Percentiles rank a stretch among this genome's conserved stretches.
Evolutionary conservation across 176 grass and related monocot genomes (phyloP).

Genomic region (Canna indica): DNA sequence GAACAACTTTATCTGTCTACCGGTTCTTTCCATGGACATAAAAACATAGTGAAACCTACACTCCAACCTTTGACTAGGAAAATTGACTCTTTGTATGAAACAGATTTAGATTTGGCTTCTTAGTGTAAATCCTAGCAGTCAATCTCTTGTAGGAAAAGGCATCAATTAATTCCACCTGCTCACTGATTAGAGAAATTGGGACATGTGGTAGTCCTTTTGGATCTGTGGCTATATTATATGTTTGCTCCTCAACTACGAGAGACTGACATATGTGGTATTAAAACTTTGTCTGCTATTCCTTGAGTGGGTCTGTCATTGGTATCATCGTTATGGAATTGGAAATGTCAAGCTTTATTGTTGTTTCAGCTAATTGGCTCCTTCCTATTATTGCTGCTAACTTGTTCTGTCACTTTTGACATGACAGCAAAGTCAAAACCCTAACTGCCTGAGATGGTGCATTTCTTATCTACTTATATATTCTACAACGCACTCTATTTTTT

Average conservation of each 20-base stretch:
- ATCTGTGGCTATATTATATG: background rate
- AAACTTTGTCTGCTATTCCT: background rate
- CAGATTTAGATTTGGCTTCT: background rate
- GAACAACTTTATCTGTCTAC: background rate
- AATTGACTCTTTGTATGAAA: background rate
- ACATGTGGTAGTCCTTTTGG: background rate
- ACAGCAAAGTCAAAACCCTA: conserved; percentile 6
- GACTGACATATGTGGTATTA: background rate
- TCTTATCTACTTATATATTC: conserved; percentile 8
- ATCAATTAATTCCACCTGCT: background rate
- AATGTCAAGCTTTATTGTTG: background rate
- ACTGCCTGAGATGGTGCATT: conserved; percentile 5
- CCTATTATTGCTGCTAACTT: background rate
- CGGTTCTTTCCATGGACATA: background rate
- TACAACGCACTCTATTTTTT: background rate
- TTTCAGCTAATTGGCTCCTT: background rate
- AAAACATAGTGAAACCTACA: background rate
- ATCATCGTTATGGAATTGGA: background rate
- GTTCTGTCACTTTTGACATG: conserved; percentile 2
- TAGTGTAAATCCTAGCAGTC: background rate
- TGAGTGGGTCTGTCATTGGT: background rate
- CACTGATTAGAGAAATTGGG: background rate
- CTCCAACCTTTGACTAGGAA: background rate
- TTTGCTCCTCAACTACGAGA: background rate
- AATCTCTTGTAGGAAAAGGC: background rate